Conservation (phyloP, 805 yeast genomes). For the Candida pini region DNA sequence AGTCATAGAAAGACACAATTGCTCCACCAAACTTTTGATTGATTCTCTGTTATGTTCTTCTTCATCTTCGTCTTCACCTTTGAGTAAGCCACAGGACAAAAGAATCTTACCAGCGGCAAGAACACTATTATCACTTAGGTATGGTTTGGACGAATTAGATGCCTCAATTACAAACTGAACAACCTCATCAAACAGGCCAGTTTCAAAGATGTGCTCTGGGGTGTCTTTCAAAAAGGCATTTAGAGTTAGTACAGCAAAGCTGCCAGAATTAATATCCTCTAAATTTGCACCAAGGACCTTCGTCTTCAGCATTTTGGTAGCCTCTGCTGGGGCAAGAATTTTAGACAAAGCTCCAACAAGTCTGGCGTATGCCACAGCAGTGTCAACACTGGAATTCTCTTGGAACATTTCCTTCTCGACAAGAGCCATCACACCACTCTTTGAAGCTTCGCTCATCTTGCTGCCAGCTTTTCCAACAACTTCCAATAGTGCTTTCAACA, state of each 20-base stretch:
- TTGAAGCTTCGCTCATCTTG: constrained; percentile 70
- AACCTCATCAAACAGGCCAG: constrained; percentile 46
- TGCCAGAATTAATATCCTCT: constrained; percentile 36
- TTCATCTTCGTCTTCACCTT: constrained; percentile 26
- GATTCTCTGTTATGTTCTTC: constrained; percentile 28
- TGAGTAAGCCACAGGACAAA: constrained; percentile 41
- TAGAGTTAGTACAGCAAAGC: constrained; percentile 64
- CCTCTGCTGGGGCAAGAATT: constrained; percentile 60
- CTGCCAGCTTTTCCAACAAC: constrained; percentile 76
- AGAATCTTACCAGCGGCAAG: constrained; percentile 79
- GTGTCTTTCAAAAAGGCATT: constrained; percentile 79
- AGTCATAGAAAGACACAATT: constrained; percentile 43
- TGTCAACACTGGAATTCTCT: constrained; percentile 39
- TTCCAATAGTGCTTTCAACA: constrained; percentile 78
- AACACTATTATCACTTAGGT: constrained; percentile 69
- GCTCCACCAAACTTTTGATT: constrained; percentile 38
- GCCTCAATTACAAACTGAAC: constrained; percentile 43
- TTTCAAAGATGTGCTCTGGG: constrained; percentile 54
- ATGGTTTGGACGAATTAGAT: constrained; percentile 36
- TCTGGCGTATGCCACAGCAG: constrained; percentile 72
- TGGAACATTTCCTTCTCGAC: constrained; percentile 62
- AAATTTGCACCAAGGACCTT: constrained; percentile 49
- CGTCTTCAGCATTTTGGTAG: constrained; percentile 47
- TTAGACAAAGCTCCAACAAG: constrained; percentile 73
- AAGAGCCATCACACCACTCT: constrained; percentile 58